These are phyloP conservation scores for Jacaranda copaia DNA, from an alignment of 257 asterid genomes.

Conservation along the genomic window DNA sequence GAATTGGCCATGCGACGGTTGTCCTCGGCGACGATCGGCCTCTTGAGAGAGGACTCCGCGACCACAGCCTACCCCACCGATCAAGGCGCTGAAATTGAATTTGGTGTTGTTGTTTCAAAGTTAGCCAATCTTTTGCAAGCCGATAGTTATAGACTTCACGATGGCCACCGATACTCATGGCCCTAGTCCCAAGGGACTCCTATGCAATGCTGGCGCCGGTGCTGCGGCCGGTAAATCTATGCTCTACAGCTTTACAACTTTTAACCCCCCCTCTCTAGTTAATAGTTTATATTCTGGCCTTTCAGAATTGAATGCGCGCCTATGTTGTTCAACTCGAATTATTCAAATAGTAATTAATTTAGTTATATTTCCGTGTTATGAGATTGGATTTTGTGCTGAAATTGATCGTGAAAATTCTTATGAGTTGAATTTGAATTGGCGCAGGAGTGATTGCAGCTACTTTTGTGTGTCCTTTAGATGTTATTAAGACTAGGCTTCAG, in stretches of 20 bases:
- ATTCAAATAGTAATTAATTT: background rate
- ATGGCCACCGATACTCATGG: slow-evolving; percentile 75
- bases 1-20: slow-evolving; percentile 93
- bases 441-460: slow-evolving; percentile 98
- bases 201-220: slow-evolving; percentile 97
- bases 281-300: background rate
- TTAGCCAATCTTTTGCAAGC: slow-evolving; percentile 29
- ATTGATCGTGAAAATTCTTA: slow-evolving; percentile 21
- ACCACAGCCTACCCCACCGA: slow-evolving; percentile 33
- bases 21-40: slow-evolving; percentile 69
- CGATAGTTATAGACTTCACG: slow-evolving; percentile 43
- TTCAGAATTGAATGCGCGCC: background rate
- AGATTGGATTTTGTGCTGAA: background rate
- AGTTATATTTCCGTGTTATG: background rate
- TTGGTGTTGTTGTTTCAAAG: slow-evolving; percentile 17
- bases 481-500: slow-evolving; percentile 96
- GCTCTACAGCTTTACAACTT: background rate
- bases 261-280: background rate
- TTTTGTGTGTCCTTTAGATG: slow-evolving; percentile 97
- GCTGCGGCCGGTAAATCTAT: slow-evolving; percentile 85
- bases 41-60: slow-evolving; percentile 77
- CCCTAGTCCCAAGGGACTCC: slow-evolving; percentile 69
- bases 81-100: slow-evolving; percentile 39
- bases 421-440: slow-evolving; percentile 38
- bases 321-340: background rate